A percentile compares a stretch with the other conserved stretches of the same genome.
Conservation (phyloP, 2,329 filamentous ascomycete genomes). For the Harringtonia aguacate region DNA sequence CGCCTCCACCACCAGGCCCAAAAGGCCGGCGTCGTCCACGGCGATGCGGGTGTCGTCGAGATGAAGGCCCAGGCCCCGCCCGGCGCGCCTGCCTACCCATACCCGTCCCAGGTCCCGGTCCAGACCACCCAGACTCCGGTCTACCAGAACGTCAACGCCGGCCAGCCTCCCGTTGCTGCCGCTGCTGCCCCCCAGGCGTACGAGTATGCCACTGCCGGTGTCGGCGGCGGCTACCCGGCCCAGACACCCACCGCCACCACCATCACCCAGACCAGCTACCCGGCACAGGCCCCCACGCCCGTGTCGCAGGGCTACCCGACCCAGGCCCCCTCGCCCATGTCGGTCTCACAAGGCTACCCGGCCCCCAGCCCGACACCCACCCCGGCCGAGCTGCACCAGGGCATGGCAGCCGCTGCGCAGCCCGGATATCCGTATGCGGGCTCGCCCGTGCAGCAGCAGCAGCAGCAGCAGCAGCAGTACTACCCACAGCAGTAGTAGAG, state of each 20-base stretch:
- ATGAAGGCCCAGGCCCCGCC: slow-evolving; percentile 15
- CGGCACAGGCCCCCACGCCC: neutral
- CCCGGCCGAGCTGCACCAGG: neutral
- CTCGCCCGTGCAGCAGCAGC: neutral
- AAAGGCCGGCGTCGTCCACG: slow-evolving; percentile 7
- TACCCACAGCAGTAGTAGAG: neutral
- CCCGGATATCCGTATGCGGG: neutral
- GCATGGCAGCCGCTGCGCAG: too few relatives aligned
- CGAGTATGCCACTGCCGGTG: neutral
- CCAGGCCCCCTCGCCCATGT: too few relatives aligned
- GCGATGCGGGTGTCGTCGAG: slow-evolving; percentile 17
- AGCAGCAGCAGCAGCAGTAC: neutral
- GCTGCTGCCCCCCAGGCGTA: neutral
- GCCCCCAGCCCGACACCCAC: neutral
- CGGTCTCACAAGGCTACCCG: neutral
- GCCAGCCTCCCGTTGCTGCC: neutral
- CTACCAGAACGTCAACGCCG: neutral
- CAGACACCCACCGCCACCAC: neutral
- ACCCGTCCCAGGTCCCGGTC: slow-evolving; percentile 1
- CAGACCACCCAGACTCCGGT: neutral
- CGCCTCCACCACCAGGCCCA: slow-evolving; percentile 16
- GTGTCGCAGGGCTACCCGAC: neutral
- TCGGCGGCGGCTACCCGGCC: neutral
- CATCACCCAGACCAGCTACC: neutral
- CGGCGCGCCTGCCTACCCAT: neutral